Evolutionary conservation across 2,329 filamentous ascomycete species (phyloP).

Genomic region (Arthroderma uncinatum): DNA sequence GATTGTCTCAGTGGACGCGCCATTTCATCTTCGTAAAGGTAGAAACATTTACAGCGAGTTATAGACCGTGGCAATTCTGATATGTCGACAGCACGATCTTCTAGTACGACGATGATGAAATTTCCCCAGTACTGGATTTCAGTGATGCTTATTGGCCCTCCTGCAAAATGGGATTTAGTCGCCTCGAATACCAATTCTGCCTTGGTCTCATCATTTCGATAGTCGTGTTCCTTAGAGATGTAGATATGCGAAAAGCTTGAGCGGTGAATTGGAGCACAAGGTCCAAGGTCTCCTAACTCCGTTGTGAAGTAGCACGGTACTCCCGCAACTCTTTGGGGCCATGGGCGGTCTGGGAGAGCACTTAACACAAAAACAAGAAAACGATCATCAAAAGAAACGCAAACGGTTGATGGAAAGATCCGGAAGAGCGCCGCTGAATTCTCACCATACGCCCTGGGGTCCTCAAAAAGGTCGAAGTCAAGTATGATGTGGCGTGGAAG

Average conservation of each 20-base stretch:
- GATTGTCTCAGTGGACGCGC: neutral
- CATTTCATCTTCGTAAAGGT: slow-evolving; percentile 13
- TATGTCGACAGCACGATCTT: slow-evolving; percentile 8
- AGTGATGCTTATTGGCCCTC: slow-evolving; percentile 10
- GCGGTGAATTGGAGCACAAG: slow-evolving; percentile 7
- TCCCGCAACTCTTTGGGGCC: slow-evolving; percentile 20
- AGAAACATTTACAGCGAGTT: slow-evolving; percentile 12
- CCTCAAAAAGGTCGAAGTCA: neutral
- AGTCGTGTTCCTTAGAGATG: neutral
- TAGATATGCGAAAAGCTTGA: slow-evolving; percentile 3
- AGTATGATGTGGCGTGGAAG: slow-evolving; percentile 6
- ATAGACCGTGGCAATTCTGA: slow-evolving; percentile 9
- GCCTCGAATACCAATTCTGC: neutral
- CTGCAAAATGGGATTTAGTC: slow-evolving; percentile 10
- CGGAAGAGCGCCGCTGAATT: neutral
- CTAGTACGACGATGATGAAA: slow-evolving; percentile 14
- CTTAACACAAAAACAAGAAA: neutral
- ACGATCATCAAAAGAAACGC: neutral
- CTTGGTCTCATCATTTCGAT: neutral
- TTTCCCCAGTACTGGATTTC: slow-evolving; percentile 15
- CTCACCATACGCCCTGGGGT: neutral
- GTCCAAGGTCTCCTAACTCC: slow-evolving; percentile 4
- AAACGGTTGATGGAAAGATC: slow-evolving; percentile 1
- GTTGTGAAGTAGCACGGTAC: slow-evolving; percentile 9
- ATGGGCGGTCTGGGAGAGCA: slow-evolving; percentile 8